Evolutionary conservation across 495 filamentous ascomycete genomes (phyloP), one percentile per base, ranked within the genome.

Genomic region (Penicillium egyptiacum): DNA sequence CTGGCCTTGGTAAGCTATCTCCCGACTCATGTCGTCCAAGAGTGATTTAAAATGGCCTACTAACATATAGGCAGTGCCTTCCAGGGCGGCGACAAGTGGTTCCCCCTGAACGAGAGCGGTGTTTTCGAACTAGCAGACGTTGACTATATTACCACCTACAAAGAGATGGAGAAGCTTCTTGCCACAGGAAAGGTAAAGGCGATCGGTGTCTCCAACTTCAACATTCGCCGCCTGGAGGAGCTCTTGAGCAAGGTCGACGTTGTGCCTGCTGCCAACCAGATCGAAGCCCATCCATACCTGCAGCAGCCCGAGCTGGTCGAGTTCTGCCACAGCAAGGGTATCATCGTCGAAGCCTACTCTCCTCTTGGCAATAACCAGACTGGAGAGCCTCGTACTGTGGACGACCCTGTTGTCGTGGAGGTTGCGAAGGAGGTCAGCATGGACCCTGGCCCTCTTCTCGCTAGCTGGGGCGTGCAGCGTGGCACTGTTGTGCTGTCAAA

Each of bases 241-340:
- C 67, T 82, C 5, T 60, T 80, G 42, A 47, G 49, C 12, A 49
- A 70, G 26, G 59, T 62, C 7, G 66, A 67, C 22, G 59, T 81
- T 45, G 74, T 73, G 30, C 85, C 83, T 4, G 73, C 77, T 16
- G 81, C 78, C 14, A 78, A 88, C 63, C 82, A 87, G 49, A 76
- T 87, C 50, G 88, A 87, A 67, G 64, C 75, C 33, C 87, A 79
- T 74, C 86, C 83, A 57, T 89, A 81, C 75, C 81, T 82, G 0
- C 80, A 81, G 49, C 83, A 86, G 58, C 57, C 68, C 1, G 58
- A 79, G 1, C 75, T 82, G 30, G 52, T 83, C 5, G 55, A 74
- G 26, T 83, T 61, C 58, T 79, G 80, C 49, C 60, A 75, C 20
- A 56, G 61, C 46, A 74, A 83, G 56, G 76, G 74, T 25, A 87